phyloP scores from a whole-genome alignment of 2,329 filamentous ascomycete genomes.

The Neophaeococcomyces aloes region DNA sequence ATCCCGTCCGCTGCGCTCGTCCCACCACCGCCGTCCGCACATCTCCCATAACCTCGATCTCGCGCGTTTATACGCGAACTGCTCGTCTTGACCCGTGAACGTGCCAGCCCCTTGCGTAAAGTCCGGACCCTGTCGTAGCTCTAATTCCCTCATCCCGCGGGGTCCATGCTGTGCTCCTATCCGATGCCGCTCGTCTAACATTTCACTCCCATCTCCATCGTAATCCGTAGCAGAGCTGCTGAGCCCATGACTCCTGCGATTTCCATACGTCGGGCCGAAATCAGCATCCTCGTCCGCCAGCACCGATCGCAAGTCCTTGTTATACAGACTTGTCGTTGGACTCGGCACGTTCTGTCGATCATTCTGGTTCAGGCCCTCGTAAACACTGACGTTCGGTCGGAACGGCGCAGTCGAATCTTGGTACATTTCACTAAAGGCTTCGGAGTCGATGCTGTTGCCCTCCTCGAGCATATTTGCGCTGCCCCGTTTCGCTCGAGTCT shows the following conservation, averaged over 20 bases:
- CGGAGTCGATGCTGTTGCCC: slow-evolving; percentile 49
- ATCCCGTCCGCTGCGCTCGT: slow-evolving; percentile 41
- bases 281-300: slow-evolving; percentile 27
- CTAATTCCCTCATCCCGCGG: slow-evolving; percentile 7
- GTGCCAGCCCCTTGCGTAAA: slow-evolving; percentile 53
- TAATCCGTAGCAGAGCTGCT: slow-evolving; percentile 13
- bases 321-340: slow-evolving; percentile 14
- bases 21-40: slow-evolving; percentile 63
- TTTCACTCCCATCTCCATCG: slow-evolving; percentile 10
- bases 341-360: slow-evolving; percentile 19
- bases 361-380: slow-evolving; percentile 32
- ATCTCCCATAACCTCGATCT: slow-evolving; percentile 73
- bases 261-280: slow-evolving; percentile 25
- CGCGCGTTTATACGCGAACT: slow-evolving; percentile 70
- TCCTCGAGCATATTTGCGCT: slow-evolving; percentile 18
- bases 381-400: slow-evolving; percentile 64
- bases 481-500: slow-evolving; percentile 28
- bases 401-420: slow-evolving; percentile 69
- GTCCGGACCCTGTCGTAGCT: slow-evolving; percentile 34
- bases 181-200: slow-evolving; percentile 6
- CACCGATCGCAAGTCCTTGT: slow-evolving; percentile 18
- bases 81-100: slow-evolving; percentile 71
- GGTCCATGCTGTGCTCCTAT: not conserved
- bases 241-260: slow-evolving; percentile 17
- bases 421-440: slow-evolving; percentile 62